Evolutionary conservation across 805 yeast species (phyloP).

Genomic region (Lipomyces mesembrius): DNA sequence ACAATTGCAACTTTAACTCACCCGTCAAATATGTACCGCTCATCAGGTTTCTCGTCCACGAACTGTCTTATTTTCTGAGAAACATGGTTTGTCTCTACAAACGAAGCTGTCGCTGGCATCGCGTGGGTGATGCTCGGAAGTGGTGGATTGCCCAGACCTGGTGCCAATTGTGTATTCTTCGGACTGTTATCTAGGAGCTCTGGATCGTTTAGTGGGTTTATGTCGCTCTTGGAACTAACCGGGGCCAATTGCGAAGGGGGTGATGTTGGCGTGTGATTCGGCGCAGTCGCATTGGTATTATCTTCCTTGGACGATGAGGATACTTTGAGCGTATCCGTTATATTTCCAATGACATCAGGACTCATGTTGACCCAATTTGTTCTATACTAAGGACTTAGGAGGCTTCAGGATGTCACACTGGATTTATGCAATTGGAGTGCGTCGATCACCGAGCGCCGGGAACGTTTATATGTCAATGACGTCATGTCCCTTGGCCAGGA

Average conservation of each 20-base stretch:
- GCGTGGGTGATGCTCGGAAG: background rate
- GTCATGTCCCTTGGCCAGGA: background rate
- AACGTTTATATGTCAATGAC: background rate
- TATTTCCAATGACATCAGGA: background rate
- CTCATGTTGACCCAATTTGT: background rate
- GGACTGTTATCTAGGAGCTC: background rate
- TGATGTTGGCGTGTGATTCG: background rate
- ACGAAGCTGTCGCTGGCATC: background rate
- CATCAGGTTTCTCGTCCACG: constrained; percentile 17
- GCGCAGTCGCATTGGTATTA: background rate
- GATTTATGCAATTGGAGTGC: background rate
- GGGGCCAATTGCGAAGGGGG: background rate
- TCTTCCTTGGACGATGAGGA: background rate
- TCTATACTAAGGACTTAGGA: background rate
- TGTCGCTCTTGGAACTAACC: background rate
- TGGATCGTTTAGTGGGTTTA: background rate
- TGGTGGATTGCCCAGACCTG: background rate
- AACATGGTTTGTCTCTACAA: background rate
- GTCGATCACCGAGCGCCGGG: background rate
- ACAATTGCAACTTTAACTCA: background rate
- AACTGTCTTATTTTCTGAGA: constrained; percentile 8
- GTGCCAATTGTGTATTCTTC: background rate
- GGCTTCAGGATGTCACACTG: background rate
- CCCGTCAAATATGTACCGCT: constrained; percentile 26
- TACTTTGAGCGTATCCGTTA: background rate